phyloP scores from a whole-genome alignment of 2,329 filamentous ascomycete genomes.

The Truncatella angustata region DNA sequence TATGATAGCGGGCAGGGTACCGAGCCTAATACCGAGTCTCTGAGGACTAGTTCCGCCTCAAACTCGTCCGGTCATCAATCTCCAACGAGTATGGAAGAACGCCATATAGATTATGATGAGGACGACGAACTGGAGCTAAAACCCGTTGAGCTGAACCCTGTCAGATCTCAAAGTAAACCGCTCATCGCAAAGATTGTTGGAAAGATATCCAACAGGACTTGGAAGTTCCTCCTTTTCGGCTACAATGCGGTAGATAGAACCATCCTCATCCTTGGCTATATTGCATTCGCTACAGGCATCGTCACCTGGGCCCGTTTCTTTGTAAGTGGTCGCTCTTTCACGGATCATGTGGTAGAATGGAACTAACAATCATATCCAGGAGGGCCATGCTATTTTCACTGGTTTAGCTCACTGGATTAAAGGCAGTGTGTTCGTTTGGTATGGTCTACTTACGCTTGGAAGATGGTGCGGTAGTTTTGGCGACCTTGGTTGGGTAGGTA shows the following conservation, averaged over 20 bases:
- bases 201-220: slow-evolving; percentile 53
- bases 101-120: slow-evolving; percentile 48
- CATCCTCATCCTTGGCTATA: slow-evolving; percentile 75
- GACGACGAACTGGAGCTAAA: slow-evolving; percentile 41
- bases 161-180: slow-evolving; percentile 46
- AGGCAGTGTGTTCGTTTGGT: slow-evolving; percentile 92
- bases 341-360: neutral
- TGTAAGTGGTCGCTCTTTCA: slow-evolving; percentile 54
- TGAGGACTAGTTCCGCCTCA: slow-evolving; percentile 64
- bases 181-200: slow-evolving; percentile 53
- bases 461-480: slow-evolving; percentile 89
- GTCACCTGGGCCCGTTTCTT: slow-evolving; percentile 81
- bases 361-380: slow-evolving; percentile 43
- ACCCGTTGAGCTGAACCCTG: slow-evolving; percentile 42
- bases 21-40: slow-evolving; percentile 65
- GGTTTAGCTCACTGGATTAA: slow-evolving; percentile 93
- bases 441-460: slow-evolving; percentile 81
- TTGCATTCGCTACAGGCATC: slow-evolving; percentile 68
- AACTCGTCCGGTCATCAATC: slow-evolving; percentile 47
- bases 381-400: slow-evolving; percentile 69
- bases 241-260: slow-evolving; percentile 73
- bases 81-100: slow-evolving; percentile 33
- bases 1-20: slow-evolving; percentile 75
- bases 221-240: slow-evolving; percentile 55
- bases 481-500: slow-evolving; percentile 76